Evolutionary conservation across 192 early-diverging fungal species (phyloP).

Genomic region (Mortierella alpina): DNA sequence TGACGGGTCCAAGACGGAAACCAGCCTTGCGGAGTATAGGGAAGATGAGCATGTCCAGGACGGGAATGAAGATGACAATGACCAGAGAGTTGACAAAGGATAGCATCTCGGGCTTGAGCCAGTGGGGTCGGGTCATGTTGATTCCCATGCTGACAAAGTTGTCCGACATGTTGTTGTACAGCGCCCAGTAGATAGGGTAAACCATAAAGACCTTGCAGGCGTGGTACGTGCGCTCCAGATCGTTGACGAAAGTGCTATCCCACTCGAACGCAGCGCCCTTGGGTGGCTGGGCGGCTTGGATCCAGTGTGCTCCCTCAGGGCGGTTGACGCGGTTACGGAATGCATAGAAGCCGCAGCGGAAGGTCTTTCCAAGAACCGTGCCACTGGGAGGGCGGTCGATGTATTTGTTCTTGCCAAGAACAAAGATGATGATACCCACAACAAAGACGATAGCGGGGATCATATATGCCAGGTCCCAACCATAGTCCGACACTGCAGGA

Average conservation of each 20-base stretch:
- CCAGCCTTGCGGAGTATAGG: slow-evolving; percentile 68
- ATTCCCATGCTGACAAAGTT: slow-evolving; percentile 72
- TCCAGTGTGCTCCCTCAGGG: slow-evolving; percentile 36
- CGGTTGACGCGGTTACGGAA: slow-evolving; percentile 43
- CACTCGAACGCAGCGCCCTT: slow-evolving; percentile 49
- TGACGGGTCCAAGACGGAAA: slow-evolving; percentile 65
- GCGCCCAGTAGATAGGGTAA: slow-evolving; percentile 73
- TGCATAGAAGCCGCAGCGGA: slow-evolving; percentile 49
- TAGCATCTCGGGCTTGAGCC: slow-evolving; percentile 48
- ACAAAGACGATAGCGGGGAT: slow-evolving; percentile 69
- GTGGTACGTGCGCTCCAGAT: slow-evolving; percentile 63
- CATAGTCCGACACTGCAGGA: slow-evolving; percentile 62
- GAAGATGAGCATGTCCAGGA: slow-evolving; percentile 68
- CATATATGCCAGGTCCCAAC: slow-evolving; percentile 69
- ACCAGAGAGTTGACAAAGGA: slow-evolving; percentile 61
- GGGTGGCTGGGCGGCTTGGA: slow-evolving; percentile 61
- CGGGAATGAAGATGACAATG: slow-evolving; percentile 68
- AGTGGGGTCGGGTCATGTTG: slow-evolving; percentile 61
- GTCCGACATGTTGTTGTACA: slow-evolving; percentile 73
- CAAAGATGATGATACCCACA: slow-evolving; percentile 64
- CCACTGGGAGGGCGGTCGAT: slow-evolving; percentile 64
- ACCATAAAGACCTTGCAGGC: slow-evolving; percentile 75
- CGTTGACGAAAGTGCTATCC: slow-evolving; percentile 68
- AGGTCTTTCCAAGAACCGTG: slow-evolving; percentile 63
- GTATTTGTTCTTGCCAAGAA: slow-evolving; percentile 62